These are phyloP conservation scores for Chaetomium sp. DNA, from an alignment of 2,329 filamentous ascomycete species.

Conservation along the genomic window DNA sequence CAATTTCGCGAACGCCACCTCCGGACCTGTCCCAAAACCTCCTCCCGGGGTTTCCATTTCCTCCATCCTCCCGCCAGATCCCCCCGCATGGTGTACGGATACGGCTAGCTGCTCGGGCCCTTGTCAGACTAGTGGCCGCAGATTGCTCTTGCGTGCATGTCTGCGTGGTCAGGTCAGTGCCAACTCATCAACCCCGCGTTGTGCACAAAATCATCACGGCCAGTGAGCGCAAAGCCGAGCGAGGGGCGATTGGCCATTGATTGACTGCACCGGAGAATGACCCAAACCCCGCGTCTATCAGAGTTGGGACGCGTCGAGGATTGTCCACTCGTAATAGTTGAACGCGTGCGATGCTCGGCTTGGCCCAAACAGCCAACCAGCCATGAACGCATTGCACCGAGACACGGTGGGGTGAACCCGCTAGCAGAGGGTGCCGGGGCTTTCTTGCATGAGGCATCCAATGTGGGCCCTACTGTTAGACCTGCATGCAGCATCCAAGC, in stretches of 20 bases:
- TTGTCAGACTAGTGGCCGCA: slow-evolving; percentile 7
- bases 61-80: neutral
- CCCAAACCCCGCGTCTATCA: slow-evolving; percentile 12
- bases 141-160: neutral
- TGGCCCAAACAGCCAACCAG: slow-evolving; percentile 26
- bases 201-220: slow-evolving; percentile 26
- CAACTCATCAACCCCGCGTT: slow-evolving; percentile 35
- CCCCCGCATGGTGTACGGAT: neutral
- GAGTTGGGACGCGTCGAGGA: slow-evolving; percentile 27
- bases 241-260: slow-evolving; percentile 24
- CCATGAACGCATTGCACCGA: slow-evolving; percentile 29
- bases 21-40: slow-evolving; percentile 8
- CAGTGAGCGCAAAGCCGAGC: slow-evolving; percentile 7
- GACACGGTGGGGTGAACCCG: slow-evolving; percentile 19
- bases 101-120: slow-evolving; percentile 4
- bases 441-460: slow-evolving; percentile 2
- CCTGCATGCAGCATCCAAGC: slow-evolving; percentile 4
- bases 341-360: slow-evolving; percentile 20
- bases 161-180: slow-evolving; percentile 35
- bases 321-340: slow-evolving; percentile 8
- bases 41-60: neutral
- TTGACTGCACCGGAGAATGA: slow-evolving; percentile 11
- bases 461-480: slow-evolving; percentile 7
- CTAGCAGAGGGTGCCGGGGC: neutral
- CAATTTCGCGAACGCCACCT: slow-evolving; percentile 25